Percentiles rank a stretch among this genome's conserved stretches.
phyloP scores from a whole-genome alignment of 441 rosid genomes.

The Lepidium campestre region DNA sequence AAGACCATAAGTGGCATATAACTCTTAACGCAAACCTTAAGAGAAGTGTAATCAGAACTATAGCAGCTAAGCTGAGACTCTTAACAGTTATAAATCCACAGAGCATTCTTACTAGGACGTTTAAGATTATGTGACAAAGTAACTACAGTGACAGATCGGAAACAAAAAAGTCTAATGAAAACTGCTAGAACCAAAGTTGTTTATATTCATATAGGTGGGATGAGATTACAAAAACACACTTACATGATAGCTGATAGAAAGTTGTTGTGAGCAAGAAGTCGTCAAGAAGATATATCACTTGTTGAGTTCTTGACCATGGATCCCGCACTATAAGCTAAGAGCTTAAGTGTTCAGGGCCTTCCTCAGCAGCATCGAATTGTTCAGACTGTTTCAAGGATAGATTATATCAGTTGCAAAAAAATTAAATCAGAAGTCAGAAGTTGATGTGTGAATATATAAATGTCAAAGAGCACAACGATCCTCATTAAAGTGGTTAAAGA shows the following conservation, averaged over 20 bases:
- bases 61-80: background rate
- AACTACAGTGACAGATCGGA: background rate
- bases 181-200: no score
- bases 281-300: slow-evolving; percentile 45
- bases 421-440: background rate
- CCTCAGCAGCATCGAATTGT: slow-evolving; percentile 47
- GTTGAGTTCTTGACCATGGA: slow-evolving; percentile 32
- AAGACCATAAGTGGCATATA: background rate
- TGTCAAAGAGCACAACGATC: background rate
- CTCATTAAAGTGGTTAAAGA: background rate
- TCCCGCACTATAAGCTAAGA: slow-evolving; percentile 37
- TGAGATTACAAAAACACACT: background rate
- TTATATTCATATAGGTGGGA: background rate
- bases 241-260: slow-evolving; percentile 28
- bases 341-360: slow-evolving; percentile 34
- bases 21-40: background rate
- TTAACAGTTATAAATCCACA: background rate
- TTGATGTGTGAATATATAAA: background rate
- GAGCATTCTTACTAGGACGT: no score
- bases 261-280: slow-evolving; percentile 21
- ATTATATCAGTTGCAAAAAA: slow-evolving; percentile 11
- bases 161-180: background rate
- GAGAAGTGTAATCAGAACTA: background rate
- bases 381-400: slow-evolving; percentile 33
- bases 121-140: background rate